These are phyloP conservation scores for Urtica urens DNA, from an alignment of 306 rosid genomes.

Conservation along the genomic window DNA sequence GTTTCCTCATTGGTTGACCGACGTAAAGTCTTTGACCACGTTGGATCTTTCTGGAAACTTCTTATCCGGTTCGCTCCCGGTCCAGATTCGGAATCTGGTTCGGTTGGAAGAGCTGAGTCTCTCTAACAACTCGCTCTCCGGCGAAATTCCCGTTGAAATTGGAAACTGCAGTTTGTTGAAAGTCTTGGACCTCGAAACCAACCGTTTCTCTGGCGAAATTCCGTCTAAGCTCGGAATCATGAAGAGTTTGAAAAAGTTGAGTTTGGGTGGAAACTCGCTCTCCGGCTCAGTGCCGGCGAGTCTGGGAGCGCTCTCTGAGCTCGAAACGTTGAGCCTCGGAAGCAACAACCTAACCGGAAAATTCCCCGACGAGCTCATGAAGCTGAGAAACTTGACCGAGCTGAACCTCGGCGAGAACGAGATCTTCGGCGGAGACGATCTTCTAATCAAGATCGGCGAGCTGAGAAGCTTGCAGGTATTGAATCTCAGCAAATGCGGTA, in stretches of 20 bases:
- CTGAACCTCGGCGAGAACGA: slow-evolving; percentile 59
- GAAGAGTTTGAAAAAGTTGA: slow-evolving; percentile 29
- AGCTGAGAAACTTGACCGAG: slow-evolving; percentile 41
- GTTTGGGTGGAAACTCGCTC: slow-evolving; percentile 42
- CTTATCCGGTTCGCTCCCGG: slow-evolving; percentile 43
- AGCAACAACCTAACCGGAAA: slow-evolving; percentile 43
- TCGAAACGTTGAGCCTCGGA: slow-evolving; percentile 48
- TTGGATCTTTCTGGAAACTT: slow-evolving; percentile 60
- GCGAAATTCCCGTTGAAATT: slow-evolving; percentile 44
- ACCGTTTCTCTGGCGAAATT: slow-evolving; percentile 36
- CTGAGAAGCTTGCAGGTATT: slow-evolving; percentile 42
- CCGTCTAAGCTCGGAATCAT: slow-evolving; percentile 41
- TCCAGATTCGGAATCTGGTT: slow-evolving; percentile 32
- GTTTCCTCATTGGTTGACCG: slow-evolving; percentile 58
- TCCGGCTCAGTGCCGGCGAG: slow-evolving; percentile 41
- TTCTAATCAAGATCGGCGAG: slow-evolving; percentile 32
- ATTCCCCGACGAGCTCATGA: slow-evolving; percentile 42
- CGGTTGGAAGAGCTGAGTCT: slow-evolving; percentile 37
- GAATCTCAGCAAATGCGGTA: slow-evolving; percentile 60
- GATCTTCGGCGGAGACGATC: slow-evolving; percentile 38
- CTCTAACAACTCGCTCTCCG: slow-evolving; percentile 40
- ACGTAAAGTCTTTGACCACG: slow-evolving; percentile 29
- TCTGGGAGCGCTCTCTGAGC: slow-evolving; percentile 35
- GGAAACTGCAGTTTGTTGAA: slow-evolving; percentile 34
- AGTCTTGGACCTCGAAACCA: slow-evolving; percentile 55